Evolutionary conservation across 2,329 filamentous ascomycete genomes (phyloP), one percentile per base, ranked within the genome.

Genomic region (Sphaerulina musiva): DNA sequence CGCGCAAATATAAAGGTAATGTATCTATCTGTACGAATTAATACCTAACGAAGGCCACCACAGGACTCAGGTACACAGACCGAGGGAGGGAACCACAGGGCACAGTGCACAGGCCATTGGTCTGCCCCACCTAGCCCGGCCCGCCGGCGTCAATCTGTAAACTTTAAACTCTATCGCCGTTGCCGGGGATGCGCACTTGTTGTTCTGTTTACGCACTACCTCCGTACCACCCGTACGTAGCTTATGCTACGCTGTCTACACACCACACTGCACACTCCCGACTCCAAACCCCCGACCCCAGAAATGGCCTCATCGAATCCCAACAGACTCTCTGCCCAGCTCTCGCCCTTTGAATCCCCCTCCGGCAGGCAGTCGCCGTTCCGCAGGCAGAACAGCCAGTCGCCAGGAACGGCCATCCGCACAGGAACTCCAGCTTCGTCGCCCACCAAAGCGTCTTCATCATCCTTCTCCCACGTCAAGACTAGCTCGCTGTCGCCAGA

Each of bases 351-450:
- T 53, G 59, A 62, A 29, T 31, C 55, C 12, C 34, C 53, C 11
- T 46, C 42, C n/a, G 62, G 54, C 47, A 61, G 68, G 46, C 64
- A 70, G 58, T 69, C 68, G 34, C 68, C 69, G 0, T 71, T 69
- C 54, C 59, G 59, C 20, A 62, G 67, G n/a, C 65, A 68, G 51
- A 65, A 66, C 61, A 68, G 59, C 44, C 59, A 54, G n/a, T 68
- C 59, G 39, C 64, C 63, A 55, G 62, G 63, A 45, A 64, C 60
- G 6, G 42, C 46, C 32, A 51, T 57, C 23, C 59, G 61, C 12
- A 69, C 68, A 29, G 64, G 66, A n/a, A 74, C 73, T 10, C 70
- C 73, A 4, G 69, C 63, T 46, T 66, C 63, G 46, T 75, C 73
- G 39, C 72, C 72, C 17, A 65, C 71, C 11, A 74, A 75, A 48